Conservation (phyloP, 2,329 filamentous ascomycete genomes). For the Boeremia exigua region DNA sequence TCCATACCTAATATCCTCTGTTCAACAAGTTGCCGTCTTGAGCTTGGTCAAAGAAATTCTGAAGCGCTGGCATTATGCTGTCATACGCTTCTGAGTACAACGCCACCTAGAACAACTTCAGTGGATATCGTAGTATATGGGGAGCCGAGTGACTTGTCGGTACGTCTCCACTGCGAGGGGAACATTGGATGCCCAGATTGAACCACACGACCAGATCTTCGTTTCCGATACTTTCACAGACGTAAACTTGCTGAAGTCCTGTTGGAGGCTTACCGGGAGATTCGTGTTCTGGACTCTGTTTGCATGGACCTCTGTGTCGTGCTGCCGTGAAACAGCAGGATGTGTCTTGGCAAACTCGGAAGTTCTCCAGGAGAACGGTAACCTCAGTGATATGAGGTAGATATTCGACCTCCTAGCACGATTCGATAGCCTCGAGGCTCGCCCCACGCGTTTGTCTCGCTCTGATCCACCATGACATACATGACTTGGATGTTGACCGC, state of each 20-base stretch:
- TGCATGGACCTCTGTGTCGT: slow-evolving; percentile 54
- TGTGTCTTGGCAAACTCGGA: slow-evolving; percentile 48
- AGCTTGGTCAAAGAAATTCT: slow-evolving; percentile 32
- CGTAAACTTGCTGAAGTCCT: slow-evolving; percentile 60
- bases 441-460: slow-evolving; percentile 57
- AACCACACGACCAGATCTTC: slow-evolving; percentile 56
- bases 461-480: slow-evolving; percentile 60
- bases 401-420: slow-evolving; percentile 29
- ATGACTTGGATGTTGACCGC: slow-evolving; percentile 53
- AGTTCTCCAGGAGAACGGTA: slow-evolving; percentile 45
- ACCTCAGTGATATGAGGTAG: slow-evolving; percentile 46
- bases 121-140: not conserved
- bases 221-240: slow-evolving; percentile 53
- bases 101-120: slow-evolving; percentile 13
- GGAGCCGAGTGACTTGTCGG: slow-evolving; percentile 1
- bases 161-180: slow-evolving; percentile 13
- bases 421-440: slow-evolving; percentile 61
- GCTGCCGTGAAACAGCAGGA: slow-evolving; percentile 49
- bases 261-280: slow-evolving; percentile 49
- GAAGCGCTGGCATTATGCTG: slow-evolving; percentile 28
- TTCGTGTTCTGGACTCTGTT: slow-evolving; percentile 47
- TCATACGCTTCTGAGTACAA: slow-evolving; percentile 29
- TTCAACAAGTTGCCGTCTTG: slow-evolving; percentile 30
- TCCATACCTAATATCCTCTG: slow-evolving; percentile 27
- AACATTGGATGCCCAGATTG: slow-evolving; percentile 58